Evolutionary conservation across 352 stramenopile species (phyloP), one percentile per base, ranked within the genome.

Genomic region (Globisporangium iwayamae): DNA sequence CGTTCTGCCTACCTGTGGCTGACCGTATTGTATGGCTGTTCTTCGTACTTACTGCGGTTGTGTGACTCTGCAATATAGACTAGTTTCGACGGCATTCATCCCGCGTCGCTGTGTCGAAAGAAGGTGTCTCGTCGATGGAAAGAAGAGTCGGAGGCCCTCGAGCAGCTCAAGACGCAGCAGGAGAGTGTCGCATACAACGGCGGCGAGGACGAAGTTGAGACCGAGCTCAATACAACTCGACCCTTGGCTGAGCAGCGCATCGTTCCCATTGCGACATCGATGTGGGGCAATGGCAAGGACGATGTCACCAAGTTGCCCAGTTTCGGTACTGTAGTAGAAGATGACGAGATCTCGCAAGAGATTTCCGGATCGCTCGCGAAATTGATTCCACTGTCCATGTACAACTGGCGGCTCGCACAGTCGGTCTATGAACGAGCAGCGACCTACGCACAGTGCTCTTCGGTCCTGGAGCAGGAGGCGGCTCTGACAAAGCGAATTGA

Each of bases 351-450:
- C 14, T 87, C 79, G 14, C 68, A 51, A 30, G 68, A 71, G 22
- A 68, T 96, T 3, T 60, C 74, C 41, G 64, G 73, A 45, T 93
- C 83, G 4, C 52, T 90, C 5, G 65, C 67, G 43, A 79, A 81
- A 30, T 66, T 94, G 0, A 61, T 93, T 14, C 69, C 78, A 20
- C 61, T 94, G 8, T 90, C 85, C 13, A 78, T 87, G 36, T 67
- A 73, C 18, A 94, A 94, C 66, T 96, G 87, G 87, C 74, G 75
- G 5, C 71, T 63, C n/a, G 64, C 77, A 10, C 83, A 91, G 65
- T 74, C 73, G 0, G 60, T 93, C 14, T 79, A 83, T 38, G 83
- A 92, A 59, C 75, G 83, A 32, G 72, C 79, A 60, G 63, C 73
- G 8, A 81, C 72, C 52, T 75, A 75, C 60, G 78, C 86, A 4